Conservation (phyloP, 257 asterid genomes). For the Marsdenia floribunda region DNA sequence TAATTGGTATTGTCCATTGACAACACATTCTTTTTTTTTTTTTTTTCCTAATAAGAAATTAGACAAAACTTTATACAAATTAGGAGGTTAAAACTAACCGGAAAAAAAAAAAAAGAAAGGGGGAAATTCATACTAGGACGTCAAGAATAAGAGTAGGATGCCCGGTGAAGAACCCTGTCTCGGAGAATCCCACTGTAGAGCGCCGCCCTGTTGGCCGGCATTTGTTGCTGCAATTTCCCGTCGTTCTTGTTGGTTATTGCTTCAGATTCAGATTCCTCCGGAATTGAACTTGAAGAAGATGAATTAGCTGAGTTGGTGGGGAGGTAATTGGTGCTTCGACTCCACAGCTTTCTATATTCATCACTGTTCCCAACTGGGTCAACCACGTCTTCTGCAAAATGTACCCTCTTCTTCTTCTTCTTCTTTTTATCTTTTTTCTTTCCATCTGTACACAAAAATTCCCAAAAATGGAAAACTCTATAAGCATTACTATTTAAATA, state of each 20-base stretch:
- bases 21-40: neutral
- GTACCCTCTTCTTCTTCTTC: conserved; percentile 76
- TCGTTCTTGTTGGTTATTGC: conserved; percentile 9
- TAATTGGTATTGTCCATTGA: neutral
- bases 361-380: conserved; percentile 78
- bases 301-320: too few relatives aligned
- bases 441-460: conserved; percentile 29
- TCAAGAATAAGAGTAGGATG: conserved; percentile 42
- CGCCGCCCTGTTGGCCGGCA: conserved; percentile 69
- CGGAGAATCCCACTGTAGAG: conserved; percentile 67
- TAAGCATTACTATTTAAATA: neutral
- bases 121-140: neutral
- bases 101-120: too few relatives aligned
- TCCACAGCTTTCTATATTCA: conserved; percentile 50
- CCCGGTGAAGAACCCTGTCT: conserved; percentile 51
- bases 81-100: neutral
- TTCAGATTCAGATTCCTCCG: conserved; percentile 2
- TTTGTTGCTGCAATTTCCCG: conserved; percentile 28
- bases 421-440: conserved; percentile 47
- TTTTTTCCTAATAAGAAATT: conserved; percentile 7
- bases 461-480: neutral
- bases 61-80: conserved; percentile 14
- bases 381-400: conserved; percentile 82
- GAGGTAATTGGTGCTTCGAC: neutral
- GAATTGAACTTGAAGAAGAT: conserved; percentile 7